These are phyloP conservation scores for Perkinsus olseni DNA, from an alignment of 169 alveolate genomes.

Conservation along the genomic window DNA sequence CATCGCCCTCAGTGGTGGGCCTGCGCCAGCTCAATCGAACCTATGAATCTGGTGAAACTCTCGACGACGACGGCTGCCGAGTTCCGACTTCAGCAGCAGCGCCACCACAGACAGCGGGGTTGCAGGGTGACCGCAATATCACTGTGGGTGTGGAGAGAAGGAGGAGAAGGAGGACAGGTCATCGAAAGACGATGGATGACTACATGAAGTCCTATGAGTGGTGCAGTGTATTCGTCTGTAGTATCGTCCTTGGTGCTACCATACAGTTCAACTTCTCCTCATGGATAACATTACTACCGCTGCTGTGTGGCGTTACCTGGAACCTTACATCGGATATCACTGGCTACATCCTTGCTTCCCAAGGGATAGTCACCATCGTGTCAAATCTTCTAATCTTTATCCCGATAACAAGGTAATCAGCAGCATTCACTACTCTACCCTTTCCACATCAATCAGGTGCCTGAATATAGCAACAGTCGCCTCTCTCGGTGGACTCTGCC, in stretches of 20 bases:
- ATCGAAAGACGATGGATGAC: neutral
- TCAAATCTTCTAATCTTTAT: neutral
- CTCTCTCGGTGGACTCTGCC: neutral
- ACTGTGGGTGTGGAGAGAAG: too few relatives aligned
- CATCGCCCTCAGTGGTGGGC: neutral
- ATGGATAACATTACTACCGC: neutral
- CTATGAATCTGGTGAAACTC: neutral
- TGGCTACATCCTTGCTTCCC: neutral
- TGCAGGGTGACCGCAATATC: neutral
- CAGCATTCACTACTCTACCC: neutral
- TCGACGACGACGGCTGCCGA: neutral
- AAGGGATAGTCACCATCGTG: neutral
- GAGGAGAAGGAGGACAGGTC: neutral
- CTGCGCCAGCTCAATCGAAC: neutral
- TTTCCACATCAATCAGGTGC: neutral
- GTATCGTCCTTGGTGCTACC: neutral
- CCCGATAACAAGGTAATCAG: neutral
- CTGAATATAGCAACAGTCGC: neutral
- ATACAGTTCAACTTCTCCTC: neutral
- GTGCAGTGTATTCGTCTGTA: neutral
- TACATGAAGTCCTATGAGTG: neutral
- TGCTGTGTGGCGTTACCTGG: neutral
- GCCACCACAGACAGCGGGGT: neutral
- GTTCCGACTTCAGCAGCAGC: neutral
- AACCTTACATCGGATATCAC: neutral